Conservation (phyloP, 257 asterid genomes). For the Plantago elongata region DNA sequence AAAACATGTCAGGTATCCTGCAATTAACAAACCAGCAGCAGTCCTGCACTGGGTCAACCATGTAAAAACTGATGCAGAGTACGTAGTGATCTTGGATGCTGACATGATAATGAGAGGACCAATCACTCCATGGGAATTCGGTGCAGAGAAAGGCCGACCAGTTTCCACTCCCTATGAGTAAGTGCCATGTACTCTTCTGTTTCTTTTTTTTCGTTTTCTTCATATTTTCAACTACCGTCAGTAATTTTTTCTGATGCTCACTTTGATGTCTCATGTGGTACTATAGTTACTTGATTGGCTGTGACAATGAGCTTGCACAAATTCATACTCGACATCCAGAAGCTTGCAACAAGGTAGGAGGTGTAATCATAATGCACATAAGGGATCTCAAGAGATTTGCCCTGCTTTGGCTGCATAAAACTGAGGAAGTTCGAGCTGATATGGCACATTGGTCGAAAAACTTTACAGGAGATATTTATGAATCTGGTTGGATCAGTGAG, state of each 20-base stretch:
- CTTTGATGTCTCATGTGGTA: slow-evolving; percentile 1
- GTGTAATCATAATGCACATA: slow-evolving; percentile 87
- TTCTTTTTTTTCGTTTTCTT: background rate
- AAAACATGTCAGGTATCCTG: slow-evolving; percentile 82
- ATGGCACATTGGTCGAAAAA: slow-evolving; percentile 79
- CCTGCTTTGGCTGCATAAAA: slow-evolving; percentile 84
- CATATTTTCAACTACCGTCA: too few species aligned
- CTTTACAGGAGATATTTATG: slow-evolving; percentile 87
- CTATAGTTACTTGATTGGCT: slow-evolving; percentile 85
- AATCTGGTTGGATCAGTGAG: slow-evolving; percentile 98
- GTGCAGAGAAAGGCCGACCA: slow-evolving; percentile 69
- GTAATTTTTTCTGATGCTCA: background rate
- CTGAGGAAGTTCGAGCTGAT: slow-evolving; percentile 93
- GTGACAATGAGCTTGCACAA: slow-evolving; percentile 89
- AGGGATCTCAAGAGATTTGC: slow-evolving; percentile 75
- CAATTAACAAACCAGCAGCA: slow-evolving; percentile 95
- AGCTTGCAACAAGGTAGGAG: slow-evolving; percentile 92
- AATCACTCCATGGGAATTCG: slow-evolving; percentile 94
- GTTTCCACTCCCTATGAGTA: slow-evolving; percentile 98
- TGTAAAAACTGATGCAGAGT: slow-evolving; percentile 85
- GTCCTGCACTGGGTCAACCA: slow-evolving; percentile 95
- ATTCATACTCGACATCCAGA: slow-evolving; percentile 85
- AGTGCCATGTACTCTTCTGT: slow-evolving; percentile 13
- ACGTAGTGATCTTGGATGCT: slow-evolving; percentile 78
- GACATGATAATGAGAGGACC: slow-evolving; percentile 97